These are phyloP conservation scores for Cladophialophora carrionii DNA, from an alignment of 2,329 filamentous ascomycete genomes.

Conservation along the genomic window DNA sequence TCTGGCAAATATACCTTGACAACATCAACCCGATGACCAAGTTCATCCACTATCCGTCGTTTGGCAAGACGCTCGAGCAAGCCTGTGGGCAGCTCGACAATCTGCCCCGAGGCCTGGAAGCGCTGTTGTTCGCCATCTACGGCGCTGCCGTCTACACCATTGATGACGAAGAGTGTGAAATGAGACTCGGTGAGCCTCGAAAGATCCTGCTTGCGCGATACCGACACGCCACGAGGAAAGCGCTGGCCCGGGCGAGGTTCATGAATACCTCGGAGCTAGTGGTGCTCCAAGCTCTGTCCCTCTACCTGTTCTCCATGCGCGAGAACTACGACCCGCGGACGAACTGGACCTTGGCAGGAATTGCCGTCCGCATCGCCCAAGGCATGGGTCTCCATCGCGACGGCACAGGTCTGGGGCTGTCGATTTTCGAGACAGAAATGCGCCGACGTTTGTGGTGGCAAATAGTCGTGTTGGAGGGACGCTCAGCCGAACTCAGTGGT, in stretches of 20 bases:
- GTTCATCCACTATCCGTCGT: constrained; percentile 69
- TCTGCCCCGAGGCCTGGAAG: constrained; percentile 51
- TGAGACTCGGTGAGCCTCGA: constrained; percentile 60
- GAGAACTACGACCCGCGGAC: constrained; percentile 50
- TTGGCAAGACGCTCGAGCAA: constrained; percentile 68
- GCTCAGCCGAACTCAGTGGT: constrained; percentile 42
- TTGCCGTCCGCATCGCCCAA: constrained; percentile 49
- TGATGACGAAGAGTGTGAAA: constrained; percentile 46
- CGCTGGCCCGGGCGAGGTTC: constrained; percentile 64
- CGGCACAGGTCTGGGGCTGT: constrained; percentile 49
- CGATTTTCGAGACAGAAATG: constrained; percentile 57
- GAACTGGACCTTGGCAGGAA: constrained; percentile 50
- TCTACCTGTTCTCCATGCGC: constrained; percentile 63
- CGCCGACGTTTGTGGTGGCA: constrained; percentile 47
- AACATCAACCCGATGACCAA: constrained; percentile 76
- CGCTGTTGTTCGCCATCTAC: constrained; percentile 64
- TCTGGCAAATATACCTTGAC: constrained; percentile 76
- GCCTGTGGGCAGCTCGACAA: constrained; percentile 51
- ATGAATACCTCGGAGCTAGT: constrained; percentile 64
- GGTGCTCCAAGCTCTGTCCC: constrained; percentile 64
- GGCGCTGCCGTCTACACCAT: constrained; percentile 59
- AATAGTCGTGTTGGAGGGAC: constrained; percentile 53
- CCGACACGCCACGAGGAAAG: constrained; percentile 65
- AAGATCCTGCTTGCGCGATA: constrained; percentile 57
- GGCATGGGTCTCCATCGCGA: constrained; percentile 49